Percentiles rank a stretch among this genome's conserved stretches.
phyloP scores from a whole-genome alignment of 805 yeast genomes.

The Hanseniaspora jakobsenii region DNA sequence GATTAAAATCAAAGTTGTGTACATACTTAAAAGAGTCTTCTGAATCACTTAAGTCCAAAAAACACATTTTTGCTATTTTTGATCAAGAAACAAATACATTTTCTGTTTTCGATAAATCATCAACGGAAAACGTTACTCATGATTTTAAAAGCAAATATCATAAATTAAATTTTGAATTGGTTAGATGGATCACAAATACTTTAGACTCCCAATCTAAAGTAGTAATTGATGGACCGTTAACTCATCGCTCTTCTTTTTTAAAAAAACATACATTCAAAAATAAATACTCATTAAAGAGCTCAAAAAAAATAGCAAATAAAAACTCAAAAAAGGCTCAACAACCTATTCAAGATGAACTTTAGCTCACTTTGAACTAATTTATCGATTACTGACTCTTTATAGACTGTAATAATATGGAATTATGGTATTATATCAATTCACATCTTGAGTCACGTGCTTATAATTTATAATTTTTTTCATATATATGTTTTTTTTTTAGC shows the following conservation, averaged over 20 bases:
- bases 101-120: neutral
- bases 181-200: neutral
- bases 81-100: neutral
- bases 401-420: too few relatives aligned
- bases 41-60: too few relatives aligned
- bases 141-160: neutral
- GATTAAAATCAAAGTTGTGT: too few relatives aligned
- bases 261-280: conserved; percentile 4
- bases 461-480: too few relatives aligned
- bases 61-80: too few relatives aligned
- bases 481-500: neutral
- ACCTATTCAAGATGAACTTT: conserved; percentile 5
- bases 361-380: neutral
- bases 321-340: neutral
- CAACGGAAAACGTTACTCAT: neutral
- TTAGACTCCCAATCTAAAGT: neutral
- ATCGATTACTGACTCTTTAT: too few relatives aligned
- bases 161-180: neutral
- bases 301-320: neutral
- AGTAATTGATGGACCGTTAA: conserved; percentile 2
- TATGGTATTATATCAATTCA: too few relatives aligned
- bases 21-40: too few relatives aligned
- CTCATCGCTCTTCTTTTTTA: neutral
- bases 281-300: neutral
- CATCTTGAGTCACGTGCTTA: too few relatives aligned